phyloP scores from a whole-genome alignment of 345 rosid genomes.

The Eucalyptus regnans region DNA sequence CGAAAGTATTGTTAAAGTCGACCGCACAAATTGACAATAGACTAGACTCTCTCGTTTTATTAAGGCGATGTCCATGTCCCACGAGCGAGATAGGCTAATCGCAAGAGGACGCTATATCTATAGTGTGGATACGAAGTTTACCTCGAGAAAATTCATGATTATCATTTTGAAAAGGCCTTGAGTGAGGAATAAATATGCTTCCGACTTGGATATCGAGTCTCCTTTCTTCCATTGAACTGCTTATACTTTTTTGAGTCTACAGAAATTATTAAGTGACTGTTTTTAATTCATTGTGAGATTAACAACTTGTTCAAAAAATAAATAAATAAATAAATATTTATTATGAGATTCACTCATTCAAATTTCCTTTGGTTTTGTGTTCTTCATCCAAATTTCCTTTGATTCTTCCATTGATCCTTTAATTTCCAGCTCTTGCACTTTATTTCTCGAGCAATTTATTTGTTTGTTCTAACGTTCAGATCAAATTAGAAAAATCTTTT shows the following conservation, averaged over 20 bases:
- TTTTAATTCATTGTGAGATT: too few species aligned
- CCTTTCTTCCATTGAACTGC: neutral
- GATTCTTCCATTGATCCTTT: neutral
- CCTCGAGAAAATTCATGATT: neutral
- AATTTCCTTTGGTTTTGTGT: neutral
- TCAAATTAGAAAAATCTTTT: neutral
- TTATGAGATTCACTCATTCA: too few species aligned
- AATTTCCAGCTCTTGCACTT: neutral
- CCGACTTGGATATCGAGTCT: neutral
- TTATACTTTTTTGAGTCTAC: neutral
- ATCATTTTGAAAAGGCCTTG: neutral
- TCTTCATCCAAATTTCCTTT: neutral
- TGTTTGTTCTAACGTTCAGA: neutral
- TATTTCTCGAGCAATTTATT: neutral
- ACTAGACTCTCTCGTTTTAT: neutral
- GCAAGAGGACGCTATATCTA: neutral
- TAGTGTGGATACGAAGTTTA: neutral
- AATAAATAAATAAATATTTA: too few species aligned
- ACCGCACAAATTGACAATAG: neutral
- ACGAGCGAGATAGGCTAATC: neutral
- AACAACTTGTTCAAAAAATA: too few species aligned
- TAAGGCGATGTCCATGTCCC: neutral
- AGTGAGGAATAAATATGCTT: neutral
- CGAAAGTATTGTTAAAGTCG: neutral
- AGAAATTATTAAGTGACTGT: neutral